Evolutionary conservation across 164 flowering plant genomes (phyloP).

Genomic region (Macadamia integrifolia): DNA sequence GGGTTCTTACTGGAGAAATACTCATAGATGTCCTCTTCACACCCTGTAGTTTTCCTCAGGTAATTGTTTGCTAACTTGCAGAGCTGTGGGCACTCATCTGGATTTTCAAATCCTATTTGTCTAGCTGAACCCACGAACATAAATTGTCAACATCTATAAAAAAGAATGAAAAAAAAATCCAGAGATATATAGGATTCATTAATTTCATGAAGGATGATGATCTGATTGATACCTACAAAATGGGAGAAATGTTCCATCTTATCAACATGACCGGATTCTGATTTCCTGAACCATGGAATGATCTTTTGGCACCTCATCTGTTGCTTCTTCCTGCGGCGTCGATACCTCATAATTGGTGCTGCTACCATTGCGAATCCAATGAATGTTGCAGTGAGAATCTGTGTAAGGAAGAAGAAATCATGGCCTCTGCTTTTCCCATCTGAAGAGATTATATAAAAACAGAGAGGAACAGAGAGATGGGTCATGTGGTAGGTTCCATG

Average conservation of each 20-base stretch:
- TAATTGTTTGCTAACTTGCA: slow-evolving; percentile 61
- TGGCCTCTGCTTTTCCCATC: slow-evolving; percentile 9
- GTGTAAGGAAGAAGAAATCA: slow-evolving; percentile 14
- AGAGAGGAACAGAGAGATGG: background rate
- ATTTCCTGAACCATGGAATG: slow-evolving; percentile 37
- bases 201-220: background rate
- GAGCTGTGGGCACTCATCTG: slow-evolving; percentile 47
- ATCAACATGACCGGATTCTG: slow-evolving; percentile 49
- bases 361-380: slow-evolving; percentile 24
- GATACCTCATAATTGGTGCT: slow-evolving; percentile 20
- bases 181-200: no score
- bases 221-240: slow-evolving; percentile 49
- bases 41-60: slow-evolving; percentile 49
- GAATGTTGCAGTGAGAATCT: slow-evolving; percentile 26
- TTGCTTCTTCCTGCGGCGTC: slow-evolving; percentile 1
- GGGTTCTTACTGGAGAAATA: slow-evolving; percentile 32
- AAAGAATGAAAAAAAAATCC: slow-evolving; percentile 1
- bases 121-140: slow-evolving; percentile 42
- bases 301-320: slow-evolving; percentile 17
- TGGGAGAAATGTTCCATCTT: slow-evolving; percentile 65
- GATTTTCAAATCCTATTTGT: slow-evolving; percentile 71
- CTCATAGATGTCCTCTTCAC: slow-evolving; percentile 47
- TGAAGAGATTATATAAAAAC: slow-evolving; percentile 2
- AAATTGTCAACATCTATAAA: background rate
- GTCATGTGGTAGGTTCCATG: background rate